phyloP scores from a whole-genome alignment of 176 grass and related monocot species.

The Triticum monococcum region DNA sequence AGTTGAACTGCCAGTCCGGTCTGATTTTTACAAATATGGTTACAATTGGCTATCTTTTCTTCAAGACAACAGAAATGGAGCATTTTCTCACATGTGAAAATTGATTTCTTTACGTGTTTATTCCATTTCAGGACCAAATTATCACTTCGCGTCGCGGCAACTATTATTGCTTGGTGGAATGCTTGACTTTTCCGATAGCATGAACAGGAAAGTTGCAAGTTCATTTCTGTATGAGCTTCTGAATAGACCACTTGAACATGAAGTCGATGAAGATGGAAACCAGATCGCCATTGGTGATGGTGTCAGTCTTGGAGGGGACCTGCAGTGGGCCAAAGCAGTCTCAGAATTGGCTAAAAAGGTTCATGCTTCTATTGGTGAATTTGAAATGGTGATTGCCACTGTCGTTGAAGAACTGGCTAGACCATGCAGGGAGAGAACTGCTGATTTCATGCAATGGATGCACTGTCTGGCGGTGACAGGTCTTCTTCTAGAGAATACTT shows the following conservation, averaged over 20 bases:
- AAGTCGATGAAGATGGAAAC: slow-evolving; percentile 76
- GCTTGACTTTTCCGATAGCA: slow-evolving; percentile 90
- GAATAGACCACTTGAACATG: slow-evolving; percentile 64
- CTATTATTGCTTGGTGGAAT: slow-evolving; percentile 82
- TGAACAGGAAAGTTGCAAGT: slow-evolving; percentile 71
- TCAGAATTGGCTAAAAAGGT: slow-evolving; percentile 75
- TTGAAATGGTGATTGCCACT: slow-evolving; percentile 66
- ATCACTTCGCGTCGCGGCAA: slow-evolving; percentile 72
- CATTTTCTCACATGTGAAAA: neutral
- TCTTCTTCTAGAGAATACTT: slow-evolving; percentile 86
- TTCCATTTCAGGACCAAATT: slow-evolving; percentile 70
- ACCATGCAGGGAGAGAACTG: slow-evolving; percentile 89
- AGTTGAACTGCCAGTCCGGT: neutral
- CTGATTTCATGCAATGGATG: slow-evolving; percentile 84
- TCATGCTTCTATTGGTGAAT: slow-evolving; percentile 76
- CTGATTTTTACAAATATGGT: neutral
- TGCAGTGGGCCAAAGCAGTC: slow-evolving; percentile 78
- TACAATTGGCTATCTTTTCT: neutral
- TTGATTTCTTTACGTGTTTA: slow-evolving; percentile 20
- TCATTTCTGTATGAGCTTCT: slow-evolving; percentile 81
- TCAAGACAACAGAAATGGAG: neutral
- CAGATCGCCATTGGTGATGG: slow-evolving; percentile 84
- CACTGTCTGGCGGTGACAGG: slow-evolving; percentile 76
- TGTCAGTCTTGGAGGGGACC: slow-evolving; percentile 82
- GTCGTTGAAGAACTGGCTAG: slow-evolving; percentile 59